These are phyloP conservation scores for Wickerhamiella slavikovae DNA, from an alignment of 805 yeast species.

Conservation along the genomic window DNA sequence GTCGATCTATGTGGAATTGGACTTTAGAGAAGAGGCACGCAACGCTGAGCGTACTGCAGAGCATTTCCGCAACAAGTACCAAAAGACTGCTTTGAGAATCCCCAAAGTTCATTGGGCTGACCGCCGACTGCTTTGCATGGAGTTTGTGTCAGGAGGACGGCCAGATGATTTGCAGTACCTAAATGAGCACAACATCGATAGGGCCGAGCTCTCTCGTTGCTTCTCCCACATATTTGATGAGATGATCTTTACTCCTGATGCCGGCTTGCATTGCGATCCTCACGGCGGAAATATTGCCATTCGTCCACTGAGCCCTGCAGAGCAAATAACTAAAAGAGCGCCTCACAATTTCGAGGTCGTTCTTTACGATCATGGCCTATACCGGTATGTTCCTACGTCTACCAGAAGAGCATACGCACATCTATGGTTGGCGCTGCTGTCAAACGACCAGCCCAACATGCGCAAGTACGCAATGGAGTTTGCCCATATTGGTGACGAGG, in stretches of 20 bases:
- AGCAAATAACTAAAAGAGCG: conserved; percentile 11
- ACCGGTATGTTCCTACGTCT: conserved; percentile 58
- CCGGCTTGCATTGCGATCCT: conserved; percentile 91
- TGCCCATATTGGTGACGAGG: conserved; percentile 58
- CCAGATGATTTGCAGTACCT: conserved; percentile 56
- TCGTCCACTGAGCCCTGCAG: conserved; percentile 20
- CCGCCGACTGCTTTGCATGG: conserved; percentile 68
- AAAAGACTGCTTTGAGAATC: conserved; percentile 54
- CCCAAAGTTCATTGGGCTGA: conserved; percentile 53
- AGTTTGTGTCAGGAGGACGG: conserved; percentile 61
- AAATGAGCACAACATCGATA: conserved; percentile 39
- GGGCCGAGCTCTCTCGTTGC: conserved; percentile 66
- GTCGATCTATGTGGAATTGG: conserved; percentile 78
- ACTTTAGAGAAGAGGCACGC: conserved; percentile 68
- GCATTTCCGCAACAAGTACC: conserved; percentile 37
- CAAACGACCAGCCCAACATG: conserved; percentile 47
- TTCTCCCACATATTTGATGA: conserved; percentile 77
- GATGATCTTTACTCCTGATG: conserved; percentile 88
- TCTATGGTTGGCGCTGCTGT: conserved; percentile 80
- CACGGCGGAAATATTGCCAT: conserved; percentile 95
- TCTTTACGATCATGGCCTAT: conserved; percentile 86
- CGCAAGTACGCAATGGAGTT: conserved; percentile 50
- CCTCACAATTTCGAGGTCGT: conserved; percentile 75
- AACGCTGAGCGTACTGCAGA: conserved; percentile 54
- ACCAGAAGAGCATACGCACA: conserved; percentile 70